A percentile compares a stretch with the other conserved stretches of the same genome.
Evolutionary conservation across 2,329 filamentous ascomycete genomes (phyloP).

Genomic region (Orbilia quercus): DNA sequence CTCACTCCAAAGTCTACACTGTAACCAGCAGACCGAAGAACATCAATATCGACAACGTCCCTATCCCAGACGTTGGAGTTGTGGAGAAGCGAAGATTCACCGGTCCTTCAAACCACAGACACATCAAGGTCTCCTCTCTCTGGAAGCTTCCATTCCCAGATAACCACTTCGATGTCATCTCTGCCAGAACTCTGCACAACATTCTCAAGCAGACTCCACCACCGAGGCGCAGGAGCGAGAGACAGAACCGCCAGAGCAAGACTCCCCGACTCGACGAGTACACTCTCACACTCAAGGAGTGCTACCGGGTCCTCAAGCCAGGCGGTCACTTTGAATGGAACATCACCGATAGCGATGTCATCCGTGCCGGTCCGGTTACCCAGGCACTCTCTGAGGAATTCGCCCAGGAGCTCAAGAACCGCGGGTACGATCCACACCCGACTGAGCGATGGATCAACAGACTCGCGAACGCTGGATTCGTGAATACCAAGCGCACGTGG

Average conservation of each 20-base stretch:
- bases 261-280: constrained; percentile 78
- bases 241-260: constrained; percentile 52
- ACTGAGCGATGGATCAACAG: constrained; percentile 83
- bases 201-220: constrained; percentile 78
- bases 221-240: constrained; percentile 58
- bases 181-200: constrained; percentile 84
- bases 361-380: constrained; percentile 81
- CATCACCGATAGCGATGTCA: constrained; percentile 87
- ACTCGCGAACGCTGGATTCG: constrained; percentile 79
- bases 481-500: constrained; percentile 85
- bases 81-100: constrained; percentile 63
- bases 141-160: constrained; percentile 86
- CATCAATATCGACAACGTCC: constrained; percentile 69
- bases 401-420: constrained; percentile 84
- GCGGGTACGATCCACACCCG: constrained; percentile 87
- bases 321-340: constrained; percentile 93
- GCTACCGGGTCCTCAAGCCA: constrained; percentile 89
- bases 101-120: constrained; percentile 87
- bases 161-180: constrained; percentile 90
- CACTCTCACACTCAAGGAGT: constrained; percentile 84
- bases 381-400: constrained; percentile 91
- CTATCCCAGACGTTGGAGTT: constrained; percentile 42
- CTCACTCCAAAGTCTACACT: constrained; percentile 86
- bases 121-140: constrained; percentile 79
- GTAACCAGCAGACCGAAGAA: constrained; percentile 79